These are phyloP conservation scores for Dryas drummondii DNA, from an alignment of 306 rosid genomes.

Conservation along the genomic window DNA sequence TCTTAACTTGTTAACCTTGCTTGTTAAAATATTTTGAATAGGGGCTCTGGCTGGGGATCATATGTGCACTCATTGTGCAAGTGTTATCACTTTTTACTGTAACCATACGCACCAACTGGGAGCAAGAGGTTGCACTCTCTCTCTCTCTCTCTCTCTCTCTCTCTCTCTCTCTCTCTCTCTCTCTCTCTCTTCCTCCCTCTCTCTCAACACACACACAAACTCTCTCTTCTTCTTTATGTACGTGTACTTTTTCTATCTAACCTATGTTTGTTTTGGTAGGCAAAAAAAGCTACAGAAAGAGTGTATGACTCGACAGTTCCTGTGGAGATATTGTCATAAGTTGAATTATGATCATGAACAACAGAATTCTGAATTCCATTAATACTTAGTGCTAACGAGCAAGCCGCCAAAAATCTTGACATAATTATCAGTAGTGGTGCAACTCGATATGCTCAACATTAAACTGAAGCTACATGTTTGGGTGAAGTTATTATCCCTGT, in stretches of 20 bases:
- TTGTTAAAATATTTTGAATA: slow-evolving; percentile 14
- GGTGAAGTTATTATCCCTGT: neutral
- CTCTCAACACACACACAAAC: neutral
- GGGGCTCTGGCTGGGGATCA: slow-evolving; percentile 80
- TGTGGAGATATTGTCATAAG: slow-evolving; percentile 26
- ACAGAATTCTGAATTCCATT: neutral
- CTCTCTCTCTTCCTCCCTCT: neutral
- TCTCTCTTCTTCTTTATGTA: neutral
- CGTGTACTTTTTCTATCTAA: neutral
- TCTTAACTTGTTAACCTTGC: neutral
- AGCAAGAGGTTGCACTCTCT: slow-evolving; percentile 46
- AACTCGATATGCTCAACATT: neutral
- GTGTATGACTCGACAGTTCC: slow-evolving; percentile 37
- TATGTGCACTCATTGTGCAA: slow-evolving; percentile 70
- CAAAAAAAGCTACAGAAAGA: slow-evolving; percentile 54
- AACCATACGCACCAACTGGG: slow-evolving; percentile 65
- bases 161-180: neutral
- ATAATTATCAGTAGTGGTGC: neutral
- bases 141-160: neutral
- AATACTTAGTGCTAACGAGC: neutral
- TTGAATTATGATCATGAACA: neutral
- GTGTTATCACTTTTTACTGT: slow-evolving; percentile 37
- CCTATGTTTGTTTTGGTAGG: slow-evolving; percentile 8
- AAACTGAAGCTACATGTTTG: neutral
- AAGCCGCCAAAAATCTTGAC: neutral